Percentiles rank a stretch among this genome's conserved stretches.
These are phyloP conservation scores for Hura crepitans DNA, from an alignment of 441 rosid species.

Conservation along the genomic window DNA sequence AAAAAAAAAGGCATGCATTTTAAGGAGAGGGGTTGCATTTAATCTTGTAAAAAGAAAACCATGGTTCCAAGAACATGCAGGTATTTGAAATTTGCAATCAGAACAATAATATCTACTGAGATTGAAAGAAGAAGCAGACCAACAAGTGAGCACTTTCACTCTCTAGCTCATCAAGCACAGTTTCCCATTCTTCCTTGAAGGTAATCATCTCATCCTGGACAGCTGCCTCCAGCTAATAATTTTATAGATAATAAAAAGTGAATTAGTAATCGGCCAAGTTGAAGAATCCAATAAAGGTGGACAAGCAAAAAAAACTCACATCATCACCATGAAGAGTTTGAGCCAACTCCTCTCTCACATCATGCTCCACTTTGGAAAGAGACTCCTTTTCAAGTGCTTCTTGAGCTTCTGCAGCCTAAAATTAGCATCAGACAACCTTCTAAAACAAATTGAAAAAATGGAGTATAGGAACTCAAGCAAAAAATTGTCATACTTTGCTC, in stretches of 20 bases:
- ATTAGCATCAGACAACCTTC: slow-evolving; percentile 37
- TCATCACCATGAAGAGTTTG: slow-evolving; percentile 67
- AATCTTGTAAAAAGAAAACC: slow-evolving; percentile 1
- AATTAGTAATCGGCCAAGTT: slow-evolving; percentile 24
- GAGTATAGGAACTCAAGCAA: slow-evolving; percentile 13
- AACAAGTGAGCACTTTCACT: slow-evolving; percentile 80
- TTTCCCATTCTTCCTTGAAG: slow-evolving; percentile 88
- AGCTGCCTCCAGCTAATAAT: slow-evolving; percentile 68
- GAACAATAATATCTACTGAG: slow-evolving; percentile 32
- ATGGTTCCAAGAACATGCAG: slow-evolving; percentile 17
- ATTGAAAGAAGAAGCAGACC: slow-evolving; percentile 61
- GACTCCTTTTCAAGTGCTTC: slow-evolving; percentile 96
- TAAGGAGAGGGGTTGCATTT: not conserved
- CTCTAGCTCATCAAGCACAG: slow-evolving; percentile 86
- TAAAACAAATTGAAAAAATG: slow-evolving; percentile 11
- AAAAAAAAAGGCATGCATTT: not conserved
- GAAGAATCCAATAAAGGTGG: slow-evolving; percentile 11
- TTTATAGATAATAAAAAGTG: slow-evolving; percentile 9
- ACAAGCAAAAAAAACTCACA: slow-evolving; percentile 45
- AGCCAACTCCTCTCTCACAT: slow-evolving; percentile 86
- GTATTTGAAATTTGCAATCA: slow-evolving; percentile 20
- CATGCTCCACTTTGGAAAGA: slow-evolving; percentile 70
- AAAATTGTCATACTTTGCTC: slow-evolving; percentile 71
- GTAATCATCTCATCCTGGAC: slow-evolving; percentile 75
- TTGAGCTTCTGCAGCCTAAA: slow-evolving; percentile 98